A percentile compares a stretch with the other conserved stretches of the same genome.
These are phyloP conservation scores for Ramalina intermedia DNA, from an alignment of 495 filamentous ascomycete genomes.

Conservation along the genomic window DNA sequence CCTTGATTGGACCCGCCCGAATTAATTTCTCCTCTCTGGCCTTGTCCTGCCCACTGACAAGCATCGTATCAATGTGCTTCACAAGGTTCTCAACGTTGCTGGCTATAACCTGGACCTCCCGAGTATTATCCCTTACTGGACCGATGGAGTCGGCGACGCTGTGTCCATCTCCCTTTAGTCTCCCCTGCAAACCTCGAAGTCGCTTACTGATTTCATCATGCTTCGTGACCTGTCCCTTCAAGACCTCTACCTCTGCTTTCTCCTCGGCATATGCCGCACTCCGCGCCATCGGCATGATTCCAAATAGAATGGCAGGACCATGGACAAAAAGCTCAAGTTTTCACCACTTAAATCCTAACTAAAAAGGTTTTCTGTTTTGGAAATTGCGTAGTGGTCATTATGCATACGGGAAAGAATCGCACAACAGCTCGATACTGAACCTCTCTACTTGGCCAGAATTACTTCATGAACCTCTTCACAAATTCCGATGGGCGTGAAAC, in stretches of 20 bases:
- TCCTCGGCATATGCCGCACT: conserved; percentile 51
- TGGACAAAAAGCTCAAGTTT: neutral
- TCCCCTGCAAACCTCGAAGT: conserved; percentile 72
- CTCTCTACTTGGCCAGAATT: too few species aligned
- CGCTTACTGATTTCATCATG: conserved; percentile 71
- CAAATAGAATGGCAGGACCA: neutral
- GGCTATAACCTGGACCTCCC: conserved; percentile 68
- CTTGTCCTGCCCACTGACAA: conserved; percentile 76
- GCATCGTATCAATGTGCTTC: conserved; percentile 72
- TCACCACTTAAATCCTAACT: too few species aligned
- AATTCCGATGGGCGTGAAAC: too few species aligned
- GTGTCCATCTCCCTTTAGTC: conserved; percentile 74
- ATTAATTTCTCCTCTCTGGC: conserved; percentile 84
- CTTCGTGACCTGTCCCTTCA: conserved; percentile 52
- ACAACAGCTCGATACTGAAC: too few species aligned
- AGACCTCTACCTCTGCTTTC: conserved; percentile 55
- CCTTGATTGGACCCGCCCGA: conserved; percentile 63
- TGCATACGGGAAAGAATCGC: too few species aligned
- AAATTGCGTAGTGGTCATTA: too few species aligned
- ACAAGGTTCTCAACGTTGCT: conserved; percentile 80
- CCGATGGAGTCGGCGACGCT: conserved; percentile 84
- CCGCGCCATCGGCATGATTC: conserved; percentile 34
- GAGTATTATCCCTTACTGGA: conserved; percentile 85
- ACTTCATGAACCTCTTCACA: too few species aligned
- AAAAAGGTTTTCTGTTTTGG: too few species aligned